These are phyloP conservation scores for Antitrichia curtipendula DNA, from an alignment of 225 moss, liverwort and hornwort genomes.

Conservation along the genomic window DNA sequence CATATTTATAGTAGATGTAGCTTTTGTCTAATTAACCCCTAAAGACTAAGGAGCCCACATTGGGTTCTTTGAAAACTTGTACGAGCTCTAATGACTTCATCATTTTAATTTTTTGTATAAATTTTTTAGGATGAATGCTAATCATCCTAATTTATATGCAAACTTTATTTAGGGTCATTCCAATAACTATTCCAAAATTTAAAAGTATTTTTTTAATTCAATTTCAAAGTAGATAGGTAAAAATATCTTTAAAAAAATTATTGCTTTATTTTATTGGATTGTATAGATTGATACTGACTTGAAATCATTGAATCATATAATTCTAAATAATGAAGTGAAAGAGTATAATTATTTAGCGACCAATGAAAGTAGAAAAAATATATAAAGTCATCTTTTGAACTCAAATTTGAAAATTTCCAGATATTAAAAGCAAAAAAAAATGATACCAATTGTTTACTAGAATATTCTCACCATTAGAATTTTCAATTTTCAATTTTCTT, in stretches of 20 bases:
- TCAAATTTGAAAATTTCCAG: neutral
- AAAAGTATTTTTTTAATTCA: too few relatives aligned
- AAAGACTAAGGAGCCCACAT: too few relatives aligned
- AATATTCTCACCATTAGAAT: neutral
- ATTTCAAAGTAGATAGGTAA: accelerated
- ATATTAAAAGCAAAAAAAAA: neutral
- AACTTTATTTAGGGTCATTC: accelerated
- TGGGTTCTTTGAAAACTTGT: too few relatives aligned
- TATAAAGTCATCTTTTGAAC: neutral
- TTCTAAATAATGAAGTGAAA: neutral
- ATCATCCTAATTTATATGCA: accelerated
- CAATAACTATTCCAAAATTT: neutral
- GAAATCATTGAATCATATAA: neutral
- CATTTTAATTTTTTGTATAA: neutral
- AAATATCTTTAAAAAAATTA: neutral
- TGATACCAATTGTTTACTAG: neutral
- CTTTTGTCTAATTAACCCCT: too few relatives aligned
- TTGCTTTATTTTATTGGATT: too few relatives aligned
- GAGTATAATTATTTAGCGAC: neutral
- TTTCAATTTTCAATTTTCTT: neutral
- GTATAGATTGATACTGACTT: accelerated
- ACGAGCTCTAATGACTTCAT: too few relatives aligned
- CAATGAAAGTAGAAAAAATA: too few relatives aligned
- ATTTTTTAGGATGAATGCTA: too few relatives aligned
- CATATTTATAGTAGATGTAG: too few relatives aligned